phyloP scores from a whole-genome alignment of 75 land plant genomes.

The Selaginella moellendorffii region DNA sequence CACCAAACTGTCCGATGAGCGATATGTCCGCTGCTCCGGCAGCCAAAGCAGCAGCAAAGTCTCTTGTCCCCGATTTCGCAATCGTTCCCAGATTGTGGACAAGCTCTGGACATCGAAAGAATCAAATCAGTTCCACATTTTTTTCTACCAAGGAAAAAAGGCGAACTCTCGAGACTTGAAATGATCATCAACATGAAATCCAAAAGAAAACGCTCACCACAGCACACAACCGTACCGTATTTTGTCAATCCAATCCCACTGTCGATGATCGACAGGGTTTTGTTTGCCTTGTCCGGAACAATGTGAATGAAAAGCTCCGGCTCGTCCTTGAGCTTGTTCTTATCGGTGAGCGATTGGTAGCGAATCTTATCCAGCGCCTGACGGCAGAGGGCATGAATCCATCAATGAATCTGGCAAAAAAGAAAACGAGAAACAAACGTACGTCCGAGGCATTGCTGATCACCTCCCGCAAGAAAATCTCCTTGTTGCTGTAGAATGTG shows the following conservation, averaged over 20 bases:
- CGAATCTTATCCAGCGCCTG: slow-evolving; percentile 73
- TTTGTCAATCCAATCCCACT: slow-evolving; percentile 83
- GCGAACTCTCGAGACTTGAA: no score
- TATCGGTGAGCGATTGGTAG: slow-evolving; percentile 63
- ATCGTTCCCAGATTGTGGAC: slow-evolving; percentile 65
- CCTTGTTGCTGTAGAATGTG: slow-evolving; percentile 62
- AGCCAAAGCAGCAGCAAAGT: slow-evolving; percentile 53
- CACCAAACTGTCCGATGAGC: slow-evolving; percentile 76
- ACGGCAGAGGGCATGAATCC: not conserved
- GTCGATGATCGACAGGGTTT: slow-evolving; percentile 53
- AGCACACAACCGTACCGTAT: slow-evolving; percentile 22
- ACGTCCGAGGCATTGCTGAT: slow-evolving; percentile 60
- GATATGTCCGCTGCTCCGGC: slow-evolving; percentile 69
- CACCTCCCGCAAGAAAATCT: slow-evolving; percentile 56
- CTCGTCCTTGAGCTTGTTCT: slow-evolving; percentile 49
- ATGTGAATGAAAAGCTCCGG: slow-evolving; percentile 71
- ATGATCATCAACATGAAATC: no score
- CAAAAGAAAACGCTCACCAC: no score
- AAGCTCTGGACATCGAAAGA: slow-evolving; percentile 20
- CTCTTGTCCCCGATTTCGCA: slow-evolving; percentile 56
- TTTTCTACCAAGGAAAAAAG: not conserved
- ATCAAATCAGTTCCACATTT: not conserved
- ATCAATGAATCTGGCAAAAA: not conserved
- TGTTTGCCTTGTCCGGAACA: slow-evolving; percentile 63
- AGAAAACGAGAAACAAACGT: slow-evolving; percentile 15